These are phyloP conservation scores for Panellus pusillus DNA, from an alignment of 768 basidiomycete genomes.

Conservation along the genomic window DNA sequence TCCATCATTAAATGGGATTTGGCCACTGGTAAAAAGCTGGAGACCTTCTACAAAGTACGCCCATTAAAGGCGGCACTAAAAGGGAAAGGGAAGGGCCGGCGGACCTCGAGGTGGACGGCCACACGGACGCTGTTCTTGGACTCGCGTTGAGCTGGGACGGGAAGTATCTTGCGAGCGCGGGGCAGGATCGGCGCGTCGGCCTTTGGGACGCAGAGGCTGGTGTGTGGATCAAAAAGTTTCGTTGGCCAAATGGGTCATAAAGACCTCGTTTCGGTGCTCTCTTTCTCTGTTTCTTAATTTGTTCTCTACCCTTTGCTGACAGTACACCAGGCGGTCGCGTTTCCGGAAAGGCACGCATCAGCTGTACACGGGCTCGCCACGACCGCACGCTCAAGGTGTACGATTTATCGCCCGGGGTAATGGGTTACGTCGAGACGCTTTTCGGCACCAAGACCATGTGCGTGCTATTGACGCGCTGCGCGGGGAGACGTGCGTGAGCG, in stretches of 20 bases:
- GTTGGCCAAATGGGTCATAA: constrained; percentile 72
- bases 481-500: constrained; percentile 81
- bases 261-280: constrained; percentile 39
- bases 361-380: constrained; percentile 74
- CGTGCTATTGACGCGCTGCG: constrained; percentile 77
- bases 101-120: constrained; percentile 58
- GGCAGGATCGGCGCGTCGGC: constrained; percentile 77
- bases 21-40: constrained; percentile 53
- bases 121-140: constrained; percentile 82
- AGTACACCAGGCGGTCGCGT: constrained; percentile 56
- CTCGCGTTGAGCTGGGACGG: constrained; percentile 87
- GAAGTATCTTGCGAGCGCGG: constrained; percentile 81
- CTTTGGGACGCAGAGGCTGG: constrained; percentile 82
- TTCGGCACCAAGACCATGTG: constrained; percentile 95
- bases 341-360: constrained; percentile 76
- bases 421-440: constrained; percentile 94
- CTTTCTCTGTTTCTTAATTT: not conserved
- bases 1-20: constrained; percentile 86
- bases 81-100: constrained; percentile 62
- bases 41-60: constrained; percentile 61
- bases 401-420: constrained; percentile 64
- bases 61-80: constrained; percentile 38
- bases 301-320: constrained; percentile 3
- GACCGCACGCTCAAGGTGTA: constrained; percentile 92
- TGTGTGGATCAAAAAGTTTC: constrained; percentile 79